These are phyloP conservation scores for Cyathus striatus DNA, from an alignment of 768 basidiomycete species.

Conservation along the genomic window DNA sequence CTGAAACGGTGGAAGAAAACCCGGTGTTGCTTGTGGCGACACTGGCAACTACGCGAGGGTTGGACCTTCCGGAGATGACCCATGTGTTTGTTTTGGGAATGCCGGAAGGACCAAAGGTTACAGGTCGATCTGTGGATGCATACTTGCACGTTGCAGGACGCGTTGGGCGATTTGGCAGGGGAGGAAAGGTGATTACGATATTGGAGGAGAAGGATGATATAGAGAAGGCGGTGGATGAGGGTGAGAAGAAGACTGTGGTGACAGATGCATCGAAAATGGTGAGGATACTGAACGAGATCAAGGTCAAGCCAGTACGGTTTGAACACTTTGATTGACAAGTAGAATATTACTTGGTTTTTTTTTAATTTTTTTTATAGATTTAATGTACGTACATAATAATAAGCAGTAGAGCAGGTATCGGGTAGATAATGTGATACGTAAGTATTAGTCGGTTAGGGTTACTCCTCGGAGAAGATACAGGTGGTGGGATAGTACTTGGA, in stretches of 20 bases:
- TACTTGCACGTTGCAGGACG: slow-evolving; percentile 73
- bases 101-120: slow-evolving; percentile 36
- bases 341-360: no score
- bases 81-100: slow-evolving; percentile 75
- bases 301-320: slow-evolving; percentile 39
- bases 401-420: no score
- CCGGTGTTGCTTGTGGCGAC: slow-evolving; percentile 68
- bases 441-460: no score
- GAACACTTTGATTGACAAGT: slow-evolving; percentile 45
- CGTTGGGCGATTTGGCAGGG: slow-evolving; percentile 65
- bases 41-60: slow-evolving; percentile 62
- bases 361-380: no score
- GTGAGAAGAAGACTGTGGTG: slow-evolving; percentile 9
- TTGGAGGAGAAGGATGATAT: slow-evolving; percentile 36
- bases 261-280: slow-evolving; percentile 34
- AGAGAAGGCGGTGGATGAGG: slow-evolving; percentile 17
- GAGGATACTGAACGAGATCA: slow-evolving; percentile 38
- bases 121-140: slow-evolving; percentile 42
- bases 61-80: slow-evolving; percentile 65
- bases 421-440: no score
- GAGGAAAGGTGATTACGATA: slow-evolving; percentile 63
- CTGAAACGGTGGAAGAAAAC: slow-evolving; percentile 32
- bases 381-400: no score
- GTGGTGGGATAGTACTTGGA: no score
- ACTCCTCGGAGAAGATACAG: no score